A percentile compares a stretch with the other conserved stretches of the same genome.
These are phyloP conservation scores for Mortierella sp. DNA, from an alignment of 371 early-diverging fungal species.

Conservation along the genomic window DNA sequence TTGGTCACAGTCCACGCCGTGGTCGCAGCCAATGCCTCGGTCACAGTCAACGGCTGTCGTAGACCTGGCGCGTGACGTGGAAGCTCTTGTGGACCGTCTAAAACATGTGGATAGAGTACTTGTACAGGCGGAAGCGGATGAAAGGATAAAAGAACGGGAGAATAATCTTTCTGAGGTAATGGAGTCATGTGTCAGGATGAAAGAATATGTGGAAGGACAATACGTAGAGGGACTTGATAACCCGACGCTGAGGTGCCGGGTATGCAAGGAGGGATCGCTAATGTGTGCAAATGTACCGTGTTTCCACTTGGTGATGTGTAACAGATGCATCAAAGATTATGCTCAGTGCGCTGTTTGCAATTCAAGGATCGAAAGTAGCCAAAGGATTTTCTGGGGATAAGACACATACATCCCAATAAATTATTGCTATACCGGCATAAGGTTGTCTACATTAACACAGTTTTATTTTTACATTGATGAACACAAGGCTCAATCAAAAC, in stretches of 20 bases:
- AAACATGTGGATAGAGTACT: background rate
- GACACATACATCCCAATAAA: no score
- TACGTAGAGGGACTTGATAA: constrained; percentile 28
- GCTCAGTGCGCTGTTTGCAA: constrained; percentile 40
- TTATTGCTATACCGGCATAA: no score
- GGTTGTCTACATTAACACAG: no score
- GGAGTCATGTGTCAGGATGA: constrained; percentile 28
- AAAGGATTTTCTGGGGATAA: constrained; percentile 33
- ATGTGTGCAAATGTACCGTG: constrained; percentile 51
- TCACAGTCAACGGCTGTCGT: background rate
- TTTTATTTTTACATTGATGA: no score
- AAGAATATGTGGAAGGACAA: constrained; percentile 8
- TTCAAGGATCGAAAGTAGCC: constrained; percentile 16
- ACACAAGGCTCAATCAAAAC: constrained; percentile 5
- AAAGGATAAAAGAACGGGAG: constrained; percentile 10
- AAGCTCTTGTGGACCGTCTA: background rate
- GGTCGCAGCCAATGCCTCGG: no score
- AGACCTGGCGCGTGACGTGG: background rate
- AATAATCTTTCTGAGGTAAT: constrained; percentile 10
- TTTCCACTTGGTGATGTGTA: constrained; percentile 57
- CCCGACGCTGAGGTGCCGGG: constrained; percentile 33
- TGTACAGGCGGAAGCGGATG: background rate
- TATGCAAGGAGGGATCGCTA: constrained; percentile 42
- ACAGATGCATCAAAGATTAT: constrained; percentile 27
- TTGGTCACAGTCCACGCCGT: no score